Conservation (phyloP, 164 flowering plant genomes). For the Piper betle region DNA sequence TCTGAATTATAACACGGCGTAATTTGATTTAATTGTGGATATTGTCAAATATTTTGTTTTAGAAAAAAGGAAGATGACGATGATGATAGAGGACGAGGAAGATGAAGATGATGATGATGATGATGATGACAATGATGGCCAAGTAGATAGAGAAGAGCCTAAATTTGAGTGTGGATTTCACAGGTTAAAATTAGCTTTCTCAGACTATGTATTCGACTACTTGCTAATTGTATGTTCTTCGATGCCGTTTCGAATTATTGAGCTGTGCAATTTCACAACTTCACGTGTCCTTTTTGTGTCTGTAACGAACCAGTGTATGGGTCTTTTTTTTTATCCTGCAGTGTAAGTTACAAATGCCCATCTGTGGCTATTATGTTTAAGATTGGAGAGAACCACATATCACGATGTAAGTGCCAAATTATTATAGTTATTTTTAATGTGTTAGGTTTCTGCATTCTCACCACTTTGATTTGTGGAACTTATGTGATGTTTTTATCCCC, state of each 20-base stretch:
- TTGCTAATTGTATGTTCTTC: too few relatives aligned
- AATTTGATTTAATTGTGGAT: background rate
- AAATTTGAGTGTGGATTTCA: background rate
- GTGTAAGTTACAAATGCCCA: conserved; percentile 57
- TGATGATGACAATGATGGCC: background rate
- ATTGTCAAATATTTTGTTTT: background rate
- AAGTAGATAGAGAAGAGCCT: background rate
- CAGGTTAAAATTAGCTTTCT: background rate
- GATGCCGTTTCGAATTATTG: too few relatives aligned
- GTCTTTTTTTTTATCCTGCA: conserved; percentile 17
- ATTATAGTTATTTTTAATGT: background rate
- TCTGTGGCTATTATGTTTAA: conserved; percentile 97
- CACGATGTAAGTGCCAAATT: conserved; percentile 47
- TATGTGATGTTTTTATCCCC: background rate
- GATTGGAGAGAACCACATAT: conserved; percentile 73
- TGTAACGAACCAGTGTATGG: background rate
- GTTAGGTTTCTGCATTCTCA: background rate
- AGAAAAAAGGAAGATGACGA: background rate
- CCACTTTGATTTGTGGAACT: too few relatives aligned
- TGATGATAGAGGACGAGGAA: background rate
- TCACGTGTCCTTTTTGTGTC: too few relatives aligned
- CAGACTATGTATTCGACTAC: too few relatives aligned
- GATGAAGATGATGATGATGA: background rate
- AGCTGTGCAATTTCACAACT: too few relatives aligned
- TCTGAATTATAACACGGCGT: too few relatives aligned